Percentiles rank a stretch among this genome's conserved stretches.
Conservation (phyloP, 2,329 filamentous ascomycete genomes). For the Fusarium nanum region DNA sequence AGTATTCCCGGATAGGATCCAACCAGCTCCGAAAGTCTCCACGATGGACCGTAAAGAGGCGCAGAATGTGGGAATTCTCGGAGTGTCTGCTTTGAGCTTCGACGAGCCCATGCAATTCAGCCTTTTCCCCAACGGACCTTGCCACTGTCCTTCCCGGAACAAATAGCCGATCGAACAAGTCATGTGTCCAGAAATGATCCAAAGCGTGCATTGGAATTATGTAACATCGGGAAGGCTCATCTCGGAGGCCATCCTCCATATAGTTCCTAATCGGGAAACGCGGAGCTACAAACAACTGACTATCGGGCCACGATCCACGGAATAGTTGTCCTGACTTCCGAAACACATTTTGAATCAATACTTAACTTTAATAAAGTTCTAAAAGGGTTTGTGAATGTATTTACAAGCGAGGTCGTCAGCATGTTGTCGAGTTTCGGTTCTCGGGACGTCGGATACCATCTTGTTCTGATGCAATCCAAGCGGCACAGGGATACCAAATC, state of each 20-base stretch:
- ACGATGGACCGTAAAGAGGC: neutral
- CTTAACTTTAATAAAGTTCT: neutral
- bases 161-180: slow-evolving; percentile 7
- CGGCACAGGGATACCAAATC: neutral
- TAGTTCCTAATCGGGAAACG: slow-evolving; percentile 23
- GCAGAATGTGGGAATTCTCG: slow-evolving; percentile 13
- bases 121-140: neutral
- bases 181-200: neutral
- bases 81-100: slow-evolving; percentile 16
- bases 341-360: neutral
- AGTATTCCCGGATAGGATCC: slow-evolving; percentile 10
- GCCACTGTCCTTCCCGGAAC: slow-evolving; percentile 2
- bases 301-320: slow-evolving; percentile 16
- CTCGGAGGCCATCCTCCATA: slow-evolving; percentile 35
- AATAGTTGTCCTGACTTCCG: slow-evolving; percentile 16
- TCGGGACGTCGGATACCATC: neutral
- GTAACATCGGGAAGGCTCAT: slow-evolving; percentile 24
- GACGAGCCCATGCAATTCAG: neutral
- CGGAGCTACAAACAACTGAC: slow-evolving; percentile 12
- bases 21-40: neutral
- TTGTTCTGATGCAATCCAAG: neutral
- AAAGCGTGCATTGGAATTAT: slow-evolving; percentile 1
- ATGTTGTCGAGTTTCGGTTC: neutral
- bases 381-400: neutral
- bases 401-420: neutral